Base-by-base conservation (phyloP, 1,139 yeast genomes). In the Arxiozyma slooffiae region DNA sequence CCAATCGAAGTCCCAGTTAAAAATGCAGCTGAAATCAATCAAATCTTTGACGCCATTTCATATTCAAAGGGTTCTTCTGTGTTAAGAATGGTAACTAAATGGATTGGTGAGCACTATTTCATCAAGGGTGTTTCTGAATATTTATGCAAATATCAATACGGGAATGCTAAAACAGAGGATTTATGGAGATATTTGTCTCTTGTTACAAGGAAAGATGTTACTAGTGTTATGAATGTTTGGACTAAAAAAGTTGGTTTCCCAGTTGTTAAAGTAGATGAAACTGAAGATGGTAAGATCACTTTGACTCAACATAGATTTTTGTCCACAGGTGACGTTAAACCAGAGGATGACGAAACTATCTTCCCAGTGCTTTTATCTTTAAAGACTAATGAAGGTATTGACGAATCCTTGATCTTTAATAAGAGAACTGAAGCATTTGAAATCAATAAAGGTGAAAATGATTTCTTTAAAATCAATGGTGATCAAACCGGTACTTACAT, bases 321-420 rank as follows among this genome's bases (percentile, higher is more conserved):
- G 61, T 77, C 81, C 52, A 80, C 92, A 48, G 95, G 90, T 51
- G 95, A 85, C 65, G 89, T 79, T 54, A 78, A 75, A 62, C 79
- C 79, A 7, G 90, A 80, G 55, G 94, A 85, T 55, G 85, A 84
- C 65, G 71, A 74, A 62, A 75, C 81, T 9, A 68, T 88, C 52
- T 92, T 83, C 69, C 97, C 97, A 41, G 85, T 89, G 38, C 87
- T 88, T 70, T 75, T 92, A 58, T 85, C 85, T 7, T 73, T 90
- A 58, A 84, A 80, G 64, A 84, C 94, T 23, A 74, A 78, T 44
- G 66, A 69, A 14, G 88, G 88, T 45, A 72, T 82, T 49, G 88
- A 85, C 64, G 82, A 82, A 58, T 71, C 82, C 2, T 63, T 79
- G 44, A 79, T 79, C 24, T 75, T 86, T 60, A 74, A 75, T 56